These are phyloP conservation scores for Pythium rhizo-oryzae DNA, from an alignment of 352 stramenopile genomes.

Conservation along the genomic window DNA sequence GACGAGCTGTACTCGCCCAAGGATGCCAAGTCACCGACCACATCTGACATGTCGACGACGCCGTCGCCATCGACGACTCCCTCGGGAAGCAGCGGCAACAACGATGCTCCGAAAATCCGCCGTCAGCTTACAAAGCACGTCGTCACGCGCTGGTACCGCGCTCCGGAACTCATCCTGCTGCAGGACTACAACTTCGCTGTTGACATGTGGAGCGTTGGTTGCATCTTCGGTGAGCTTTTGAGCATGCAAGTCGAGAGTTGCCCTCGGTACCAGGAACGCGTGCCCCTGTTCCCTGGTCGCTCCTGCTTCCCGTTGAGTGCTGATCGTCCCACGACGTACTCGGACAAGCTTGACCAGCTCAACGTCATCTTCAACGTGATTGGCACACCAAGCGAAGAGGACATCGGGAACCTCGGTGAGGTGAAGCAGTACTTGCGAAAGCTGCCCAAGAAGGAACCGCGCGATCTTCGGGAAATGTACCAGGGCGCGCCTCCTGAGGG, in stretches of 20 bases:
- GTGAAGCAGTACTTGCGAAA: slow-evolving; percentile 89
- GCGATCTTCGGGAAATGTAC: slow-evolving; percentile 86
- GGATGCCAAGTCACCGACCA: slow-evolving; percentile 76
- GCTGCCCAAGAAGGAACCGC: slow-evolving; percentile 79
- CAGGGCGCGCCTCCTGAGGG: slow-evolving; percentile 76
- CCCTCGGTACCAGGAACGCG: slow-evolving; percentile 83
- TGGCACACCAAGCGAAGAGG: slow-evolving; percentile 90
- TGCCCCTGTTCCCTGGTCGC: slow-evolving; percentile 80
- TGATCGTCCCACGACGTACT: slow-evolving; percentile 82
- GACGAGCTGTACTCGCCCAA: slow-evolving; percentile 77
- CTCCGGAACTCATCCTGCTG: slow-evolving; percentile 96
- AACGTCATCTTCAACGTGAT: slow-evolving; percentile 97
- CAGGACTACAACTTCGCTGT: slow-evolving; percentile 97
- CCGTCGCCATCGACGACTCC: slow-evolving; percentile 74
- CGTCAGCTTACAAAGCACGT: slow-evolving; percentile 98
- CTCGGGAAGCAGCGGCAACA: slow-evolving; percentile 49
- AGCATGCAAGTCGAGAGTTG: slow-evolving; percentile 90
- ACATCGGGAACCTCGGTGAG: slow-evolving; percentile 83
- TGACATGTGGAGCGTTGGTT: slow-evolving; percentile 99
- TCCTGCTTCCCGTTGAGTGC: slow-evolving; percentile 89
- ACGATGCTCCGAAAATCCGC: slow-evolving; percentile 67
- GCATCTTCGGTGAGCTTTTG: slow-evolving; percentile 89
- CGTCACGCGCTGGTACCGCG: slow-evolving; percentile 98
- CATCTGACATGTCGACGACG: slow-evolving; percentile 62
- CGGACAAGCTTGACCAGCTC: slow-evolving; percentile 91